Percentiles rank a stretch among this genome's conserved stretches.
Conservation (phyloP, 2,329 filamentous ascomycete species). For the Aspergillus amoenus region DNA sequence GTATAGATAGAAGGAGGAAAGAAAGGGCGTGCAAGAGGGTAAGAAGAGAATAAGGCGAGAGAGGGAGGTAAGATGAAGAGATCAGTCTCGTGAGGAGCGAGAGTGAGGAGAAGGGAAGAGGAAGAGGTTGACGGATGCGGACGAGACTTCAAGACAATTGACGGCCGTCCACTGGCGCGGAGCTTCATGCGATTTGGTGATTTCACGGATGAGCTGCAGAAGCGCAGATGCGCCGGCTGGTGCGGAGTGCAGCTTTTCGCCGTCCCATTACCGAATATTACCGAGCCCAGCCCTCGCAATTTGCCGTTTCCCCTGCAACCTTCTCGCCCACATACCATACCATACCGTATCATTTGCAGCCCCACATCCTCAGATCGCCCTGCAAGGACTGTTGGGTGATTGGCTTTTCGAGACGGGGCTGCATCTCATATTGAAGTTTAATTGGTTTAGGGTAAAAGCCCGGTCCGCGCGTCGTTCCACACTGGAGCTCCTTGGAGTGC, state of each 20-base stretch:
- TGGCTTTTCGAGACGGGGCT: conserved; percentile 14
- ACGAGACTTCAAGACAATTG: conserved; percentile 2
- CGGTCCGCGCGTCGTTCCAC: conserved; percentile 21
- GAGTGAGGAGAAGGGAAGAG: conserved; percentile 9
- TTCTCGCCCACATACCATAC: conserved; percentile 14
- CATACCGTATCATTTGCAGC: conserved; percentile 9
- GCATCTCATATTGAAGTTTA: neutral
- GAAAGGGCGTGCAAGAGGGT: neutral
- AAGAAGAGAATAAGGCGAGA: conserved; percentile 10
- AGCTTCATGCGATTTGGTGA: conserved; percentile 15
- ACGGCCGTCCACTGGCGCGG: conserved; percentile 9
- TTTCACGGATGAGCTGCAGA: conserved; percentile 12
- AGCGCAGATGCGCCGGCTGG: conserved; percentile 15
- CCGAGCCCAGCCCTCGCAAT: neutral
- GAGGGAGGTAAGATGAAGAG: conserved; percentile 12
- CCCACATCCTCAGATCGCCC: conserved; percentile 20
- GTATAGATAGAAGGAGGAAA: conserved; percentile 16
- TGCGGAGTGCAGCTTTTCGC: conserved; percentile 12
- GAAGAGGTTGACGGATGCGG: conserved; percentile 18
- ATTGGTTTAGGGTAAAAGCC: conserved; percentile 9
- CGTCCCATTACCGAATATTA: conserved; percentile 17
- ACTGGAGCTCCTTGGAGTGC: conserved; percentile 14
- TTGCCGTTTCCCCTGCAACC: neutral
- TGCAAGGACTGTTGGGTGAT: conserved; percentile 22
- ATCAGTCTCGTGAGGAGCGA: conserved; percentile 7